Base-by-base conservation (phyloP, 257 asterid species). In the Primulina tabacum region DNA sequence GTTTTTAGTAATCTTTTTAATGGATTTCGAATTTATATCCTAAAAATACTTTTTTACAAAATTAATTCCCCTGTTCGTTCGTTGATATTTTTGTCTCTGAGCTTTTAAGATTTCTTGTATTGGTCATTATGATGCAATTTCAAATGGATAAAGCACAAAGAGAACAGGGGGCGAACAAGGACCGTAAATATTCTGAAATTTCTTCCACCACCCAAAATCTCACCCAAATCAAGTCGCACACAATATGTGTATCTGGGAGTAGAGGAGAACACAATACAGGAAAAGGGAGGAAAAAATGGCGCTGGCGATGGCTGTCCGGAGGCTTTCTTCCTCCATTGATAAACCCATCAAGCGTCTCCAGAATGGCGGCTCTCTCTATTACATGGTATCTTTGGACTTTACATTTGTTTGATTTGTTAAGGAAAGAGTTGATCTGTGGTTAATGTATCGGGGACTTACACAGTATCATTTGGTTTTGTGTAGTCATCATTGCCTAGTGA, bases 221-320 rank as follows among this genome's bases (percentile, higher is more conserved):
- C 61, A 24, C 38, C 30, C 70, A 47, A 66, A 66, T 47, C 61
- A 43, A 28, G 29, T 24, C 60, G 47, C 70, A 4, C 34, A 62
- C 47, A 65, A 66, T 17, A 56, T n/a, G 5, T 33, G 68, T 8
- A 56, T 43, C 35, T 37, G 57, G 57, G 63, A 35, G 60, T 73
- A 62, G 78, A 76, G 68, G 20, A 72, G 75, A 58, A 64, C 10
- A 55, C 26, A 34, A 64, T 16, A 62, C 38, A 40, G 38, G 21
- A 64, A 16, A 37, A 14, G 20, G 26, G 28, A n/a, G 71, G 52
- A 18, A 47, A 84, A 82, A 69, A 92, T 89, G 94, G 86, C 86
- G n/a, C 7, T 87, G 88, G 90, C 97, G n/a, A 83, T 86, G 89
- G 98, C 91, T 62, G 70, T 89, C 35, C 79, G 97, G 77, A 82